Base-by-base conservation (phyloP, 352 stramenopile species). In the Poterioochromonas sp. region DNA sequence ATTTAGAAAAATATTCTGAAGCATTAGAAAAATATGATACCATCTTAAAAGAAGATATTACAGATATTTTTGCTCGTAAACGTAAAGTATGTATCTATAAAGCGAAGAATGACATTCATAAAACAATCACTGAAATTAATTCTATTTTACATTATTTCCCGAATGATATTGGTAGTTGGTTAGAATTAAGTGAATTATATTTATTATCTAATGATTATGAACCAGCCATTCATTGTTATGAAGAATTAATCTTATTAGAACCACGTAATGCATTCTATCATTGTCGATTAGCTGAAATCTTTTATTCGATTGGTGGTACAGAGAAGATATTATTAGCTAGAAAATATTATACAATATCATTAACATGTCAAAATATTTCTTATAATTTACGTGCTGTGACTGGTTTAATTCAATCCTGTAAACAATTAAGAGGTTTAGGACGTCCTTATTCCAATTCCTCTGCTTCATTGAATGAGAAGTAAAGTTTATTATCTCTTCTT, bases 331-430 rank as follows among this genome's bases (percentile, higher is more conserved):
- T 22, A 8, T 32, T 35, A n/a, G 65, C 65, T 26, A 3, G 65
- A 37, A 74, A 54, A 37, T 37, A 74, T 74, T 74, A 74, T 34
- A 58, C 65, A n/a, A 58, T 74, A 20, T 74, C 65, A 18, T 54
- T 74, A 18, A 74, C 35, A 34, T 40, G 49, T 8, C 37, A 74
- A 54, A n/a, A 35, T 39, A 1, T 8, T 1, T 26, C 8, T 35
- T 58, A 26, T n/a, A 74, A 74, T n/a, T 26, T 40, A 58, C 37
- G 65, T 2, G 65, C 37, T 39, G 2, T 74, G 8, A 54, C 51
- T 54, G 65, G 65, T 54, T n/a, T 74, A 35, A 29, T 74, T 20
- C 20, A 20, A n/a, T 20, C 60, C 41, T 39, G 22, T 62, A 62
- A 62, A 2, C 8, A 8, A 22, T 32, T 62, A 62, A 8, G 20